Evolutionary conservation across 2,329 filamentous ascomycete genomes (phyloP).

Genomic region (Cladosporium oxysporum): DNA sequence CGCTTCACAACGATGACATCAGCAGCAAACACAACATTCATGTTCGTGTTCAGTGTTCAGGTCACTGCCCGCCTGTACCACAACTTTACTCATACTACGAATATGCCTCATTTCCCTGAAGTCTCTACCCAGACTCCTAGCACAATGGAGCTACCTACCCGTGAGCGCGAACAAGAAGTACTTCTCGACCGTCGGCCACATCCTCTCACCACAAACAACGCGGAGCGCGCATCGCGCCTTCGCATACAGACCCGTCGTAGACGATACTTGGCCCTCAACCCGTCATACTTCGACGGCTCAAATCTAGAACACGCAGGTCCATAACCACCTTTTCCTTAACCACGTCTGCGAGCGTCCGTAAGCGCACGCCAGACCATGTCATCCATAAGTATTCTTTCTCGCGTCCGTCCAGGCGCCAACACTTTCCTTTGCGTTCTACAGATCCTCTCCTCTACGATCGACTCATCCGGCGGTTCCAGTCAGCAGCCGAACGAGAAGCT

Average conservation of each 20-base stretch:
- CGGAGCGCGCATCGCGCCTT: constrained; percentile 11
- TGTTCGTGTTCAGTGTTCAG: neutral
- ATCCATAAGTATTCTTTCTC: neutral
- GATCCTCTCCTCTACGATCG: constrained; percentile 82
- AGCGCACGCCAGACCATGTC: neutral
- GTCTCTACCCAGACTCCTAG: constrained; percentile 44
- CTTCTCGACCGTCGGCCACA: neutral
- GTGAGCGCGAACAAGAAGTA: neutral
- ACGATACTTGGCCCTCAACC: constrained; percentile 71
- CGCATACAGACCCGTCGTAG: constrained; percentile 67
- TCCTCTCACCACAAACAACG: constrained; percentile 35
- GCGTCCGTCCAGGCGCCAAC: constrained; percentile 19
- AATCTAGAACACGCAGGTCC: constrained; percentile 63
- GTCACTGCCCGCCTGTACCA: neutral
- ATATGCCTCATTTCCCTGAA: constrained; percentile 15
- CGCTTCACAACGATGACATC: neutral
- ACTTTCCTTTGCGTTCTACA: constrained; percentile 29
- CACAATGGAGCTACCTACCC: constrained; percentile 39
- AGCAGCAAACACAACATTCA: neutral
- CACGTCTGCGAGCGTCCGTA: neutral
- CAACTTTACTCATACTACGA: neutral
- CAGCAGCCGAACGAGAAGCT: constrained; percentile 68
- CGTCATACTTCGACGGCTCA: constrained; percentile 66
- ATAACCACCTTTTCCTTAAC: constrained; percentile 18
- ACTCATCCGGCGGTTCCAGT: constrained; percentile 75